These are phyloP conservation scores for Lentinula detonsa DNA, from an alignment of 768 basidiomycete species.

Conservation along the genomic window DNA sequence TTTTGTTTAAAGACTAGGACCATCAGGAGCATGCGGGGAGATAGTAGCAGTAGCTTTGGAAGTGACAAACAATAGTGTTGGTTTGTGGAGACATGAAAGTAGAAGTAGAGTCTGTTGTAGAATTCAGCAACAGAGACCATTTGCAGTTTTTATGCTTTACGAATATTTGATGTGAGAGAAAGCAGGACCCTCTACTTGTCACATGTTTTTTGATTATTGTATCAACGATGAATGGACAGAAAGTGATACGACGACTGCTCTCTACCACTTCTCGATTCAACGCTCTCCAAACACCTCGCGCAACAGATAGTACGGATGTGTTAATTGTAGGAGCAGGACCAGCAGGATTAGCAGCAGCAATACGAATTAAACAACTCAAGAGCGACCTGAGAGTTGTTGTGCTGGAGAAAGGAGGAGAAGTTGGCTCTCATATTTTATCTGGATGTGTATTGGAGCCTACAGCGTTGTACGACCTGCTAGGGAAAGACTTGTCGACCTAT, in stretches of 20 bases:
- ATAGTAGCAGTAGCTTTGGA: no score
- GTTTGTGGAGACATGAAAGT: no score
- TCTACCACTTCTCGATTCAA: conserved; percentile 27
- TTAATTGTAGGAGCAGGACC: conserved; percentile 97
- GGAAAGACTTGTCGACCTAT: conserved; percentile 1
- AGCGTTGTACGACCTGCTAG: conserved; percentile 81
- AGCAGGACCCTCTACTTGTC: no score
- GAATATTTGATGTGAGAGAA: no score
- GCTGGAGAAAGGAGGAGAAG: conserved; percentile 90
- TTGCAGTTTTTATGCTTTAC: no score
- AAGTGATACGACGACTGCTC: neutral
- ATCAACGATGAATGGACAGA: neutral
- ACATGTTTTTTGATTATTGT: no score
- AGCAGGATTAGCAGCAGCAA: conserved; percentile 93
- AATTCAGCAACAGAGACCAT: no score
- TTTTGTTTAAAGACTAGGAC: no score
- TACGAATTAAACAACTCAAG: conserved; percentile 90
- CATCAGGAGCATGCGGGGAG: no score
- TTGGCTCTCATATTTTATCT: conserved; percentile 91
- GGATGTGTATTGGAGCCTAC: conserved; percentile 94
- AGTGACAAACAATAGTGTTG: no score
- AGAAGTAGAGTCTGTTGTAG: no score
- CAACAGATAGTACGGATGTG: conserved; percentile 91
- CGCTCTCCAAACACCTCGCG: conserved; percentile 64
- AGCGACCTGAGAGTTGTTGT: conserved; percentile 91